Evolutionary conservation across 164 flowering plant species (phyloP), one percentile per base, ranked within the genome.

Genomic region (Amborella trichopoda): DNA sequence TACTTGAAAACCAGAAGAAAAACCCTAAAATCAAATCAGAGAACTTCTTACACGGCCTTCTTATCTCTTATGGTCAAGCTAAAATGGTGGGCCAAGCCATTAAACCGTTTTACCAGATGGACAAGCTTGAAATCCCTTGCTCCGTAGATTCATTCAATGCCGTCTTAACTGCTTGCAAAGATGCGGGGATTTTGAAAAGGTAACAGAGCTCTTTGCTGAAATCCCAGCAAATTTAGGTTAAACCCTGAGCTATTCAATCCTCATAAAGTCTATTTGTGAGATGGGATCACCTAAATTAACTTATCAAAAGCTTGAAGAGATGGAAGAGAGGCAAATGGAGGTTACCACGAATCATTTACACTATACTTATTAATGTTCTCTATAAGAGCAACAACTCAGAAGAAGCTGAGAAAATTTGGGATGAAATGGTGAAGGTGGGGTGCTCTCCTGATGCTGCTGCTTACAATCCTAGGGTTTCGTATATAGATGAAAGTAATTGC

Each of bases 51-150:
- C 62, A 69, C 21, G 58, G 77, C 23, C 60, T 84, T 26, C 82
- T 84, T 37, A 64, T 75, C 34, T 73, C 83, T 21, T 89, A 89
- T 51, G 93, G 94, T 10, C 50, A 40, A 2, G 93, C 77, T 11
- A 87, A 89, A 4, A 89, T 89, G 97, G 67, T 68, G 37, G 81
- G 80, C 32, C 83, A 75, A 21, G 97, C 93, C 6, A 40, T 75
- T 50, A 56, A 49, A 16, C 73, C 81, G 1, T 84, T 58, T 55
- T 76, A 76, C 3, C 69, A 65, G 39, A 18, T 38, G 20, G 41
- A 38, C 21, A n/a, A 22, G 11, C 54, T 81, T 1, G 80, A 81
- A 33, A 74, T 88, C 4, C 81, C 77, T 0, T 55, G 93, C 37
- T 68, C 93, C 0, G 53, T 58, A 0, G 14, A 71, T 9, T 84